Conservation (phyloP, 2,329 filamentous ascomycete species). For the Harringtonia aguacate region DNA sequence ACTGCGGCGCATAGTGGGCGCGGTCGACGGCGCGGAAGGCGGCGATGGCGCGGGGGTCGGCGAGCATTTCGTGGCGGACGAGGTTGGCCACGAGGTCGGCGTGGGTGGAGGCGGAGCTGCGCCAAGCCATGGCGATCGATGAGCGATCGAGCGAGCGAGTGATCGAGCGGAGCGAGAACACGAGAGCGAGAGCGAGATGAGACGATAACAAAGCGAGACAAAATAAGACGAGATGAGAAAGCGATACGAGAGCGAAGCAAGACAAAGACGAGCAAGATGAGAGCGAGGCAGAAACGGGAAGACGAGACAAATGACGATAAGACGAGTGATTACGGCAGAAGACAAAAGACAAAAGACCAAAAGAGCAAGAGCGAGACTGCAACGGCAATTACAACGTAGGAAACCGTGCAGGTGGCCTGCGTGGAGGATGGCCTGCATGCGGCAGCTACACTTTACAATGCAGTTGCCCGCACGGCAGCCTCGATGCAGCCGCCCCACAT, state of each 20-base stretch:
- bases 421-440: too few species aligned
- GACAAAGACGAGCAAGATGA: neutral
- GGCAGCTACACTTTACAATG: too few species aligned
- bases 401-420: too few species aligned
- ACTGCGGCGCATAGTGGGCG: constrained; percentile 64
- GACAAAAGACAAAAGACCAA: neutral
- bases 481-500: too few species aligned
- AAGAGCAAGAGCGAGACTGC: too few species aligned
- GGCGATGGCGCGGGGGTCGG: constrained; percentile 55
- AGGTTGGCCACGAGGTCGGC: constrained; percentile 69
- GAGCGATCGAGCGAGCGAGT: neutral
- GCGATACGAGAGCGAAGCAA: too few species aligned
- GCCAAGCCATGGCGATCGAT: constrained; percentile 68
- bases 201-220: too few species aligned
- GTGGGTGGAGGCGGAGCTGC: constrained; percentile 67
- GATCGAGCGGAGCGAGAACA: too few species aligned
- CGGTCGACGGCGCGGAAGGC: constrained; percentile 87
- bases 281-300: neutral
- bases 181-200: neutral
- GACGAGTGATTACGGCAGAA: neutral
- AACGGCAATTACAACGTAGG: too few species aligned
- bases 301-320: neutral
- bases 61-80: constrained; percentile 57
- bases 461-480: too few species aligned
- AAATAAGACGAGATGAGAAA: too few species aligned